Evolutionary conservation across 805 yeast species (phyloP).

Genomic region (Schwanniomyces polymorphus): DNA sequence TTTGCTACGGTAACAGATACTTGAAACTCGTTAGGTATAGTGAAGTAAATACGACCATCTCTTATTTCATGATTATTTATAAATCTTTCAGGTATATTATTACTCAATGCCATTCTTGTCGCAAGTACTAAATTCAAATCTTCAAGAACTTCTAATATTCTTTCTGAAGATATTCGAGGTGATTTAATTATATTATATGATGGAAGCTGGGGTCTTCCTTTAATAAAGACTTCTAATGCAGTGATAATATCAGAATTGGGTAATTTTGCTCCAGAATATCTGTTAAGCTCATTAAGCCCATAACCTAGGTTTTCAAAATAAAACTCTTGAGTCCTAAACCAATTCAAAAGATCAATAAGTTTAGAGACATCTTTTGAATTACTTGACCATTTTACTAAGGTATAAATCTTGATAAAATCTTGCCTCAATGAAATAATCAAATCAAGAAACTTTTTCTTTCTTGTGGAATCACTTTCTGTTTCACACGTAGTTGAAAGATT

Average conservation of each 20-base stretch:
- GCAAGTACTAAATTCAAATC: slow-evolving; percentile 74
- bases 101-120: slow-evolving; percentile 68
- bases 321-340: slow-evolving; percentile 80
- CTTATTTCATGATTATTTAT: slow-evolving; percentile 56
- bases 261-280: slow-evolving; percentile 82
- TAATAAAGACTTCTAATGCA: slow-evolving; percentile 77
- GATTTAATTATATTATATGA: slow-evolving; percentile 57
- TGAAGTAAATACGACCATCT: slow-evolving; percentile 75
- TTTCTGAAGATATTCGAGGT: slow-evolving; percentile 50
- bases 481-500: slow-evolving; percentile 49
- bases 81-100: slow-evolving; percentile 65
- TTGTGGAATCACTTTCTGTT: slow-evolving; percentile 54
- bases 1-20: slow-evolving; percentile 69
- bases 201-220: slow-evolving; percentile 75
- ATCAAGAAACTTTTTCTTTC: slow-evolving; percentile 69
- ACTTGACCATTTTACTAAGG: slow-evolving; percentile 85
- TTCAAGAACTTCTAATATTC: slow-evolving; percentile 59
- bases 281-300: slow-evolving; percentile 66
- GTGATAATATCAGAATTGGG: slow-evolving; percentile 91
- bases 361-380: slow-evolving; percentile 68
- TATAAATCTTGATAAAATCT: slow-evolving; percentile 81
- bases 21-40: slow-evolving; percentile 64
- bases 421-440: slow-evolving; percentile 72
- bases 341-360: slow-evolving; percentile 82
- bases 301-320: slow-evolving; percentile 60